Conservation (phyloP, 768 basidiomycete species). For the Russula abietina region DNA sequence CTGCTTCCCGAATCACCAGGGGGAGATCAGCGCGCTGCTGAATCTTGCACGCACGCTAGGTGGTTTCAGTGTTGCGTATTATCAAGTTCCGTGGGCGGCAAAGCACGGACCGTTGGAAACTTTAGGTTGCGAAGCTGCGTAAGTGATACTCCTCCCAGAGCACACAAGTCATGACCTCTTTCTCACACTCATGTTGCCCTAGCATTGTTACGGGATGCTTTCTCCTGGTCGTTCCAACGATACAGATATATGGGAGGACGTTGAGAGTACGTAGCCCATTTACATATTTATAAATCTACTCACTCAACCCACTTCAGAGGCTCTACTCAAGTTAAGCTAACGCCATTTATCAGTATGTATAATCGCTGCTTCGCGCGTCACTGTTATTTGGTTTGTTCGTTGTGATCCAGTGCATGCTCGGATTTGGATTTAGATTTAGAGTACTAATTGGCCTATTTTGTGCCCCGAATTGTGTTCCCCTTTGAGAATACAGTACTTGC, state of each 20-base stretch:
- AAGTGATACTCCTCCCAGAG: slow-evolving; percentile 27
- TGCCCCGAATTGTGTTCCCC: neutral
- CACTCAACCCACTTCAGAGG: neutral
- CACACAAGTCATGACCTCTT: neutral
- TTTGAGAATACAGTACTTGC: neutral
- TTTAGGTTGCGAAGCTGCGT: slow-evolving; percentile 59
- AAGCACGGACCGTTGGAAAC: slow-evolving; percentile 56
- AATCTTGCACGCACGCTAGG: slow-evolving; percentile 52
- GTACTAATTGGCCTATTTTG: neutral
- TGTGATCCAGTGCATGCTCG: neutral
- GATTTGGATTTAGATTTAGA: neutral
- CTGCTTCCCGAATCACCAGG: slow-evolving; percentile 46
- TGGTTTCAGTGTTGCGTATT: slow-evolving; percentile 61
- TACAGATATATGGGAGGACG: slow-evolving; percentile 34
- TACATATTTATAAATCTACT: neutral
- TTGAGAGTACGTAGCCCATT: slow-evolving; percentile 38
- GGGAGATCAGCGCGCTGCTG: slow-evolving; percentile 57
- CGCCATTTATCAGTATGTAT: neutral
- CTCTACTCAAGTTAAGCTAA: slow-evolving; percentile 11
- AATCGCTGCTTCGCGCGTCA: neutral
- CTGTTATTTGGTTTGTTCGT: neutral
- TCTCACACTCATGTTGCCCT: neutral
- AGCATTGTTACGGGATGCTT: slow-evolving; percentile 49
- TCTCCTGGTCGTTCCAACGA: slow-evolving; percentile 45
- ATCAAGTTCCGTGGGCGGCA: slow-evolving; percentile 59